These are phyloP conservation scores for Platismatia glauca DNA, from an alignment of 495 filamentous ascomycete species.

Conservation along the genomic window DNA sequence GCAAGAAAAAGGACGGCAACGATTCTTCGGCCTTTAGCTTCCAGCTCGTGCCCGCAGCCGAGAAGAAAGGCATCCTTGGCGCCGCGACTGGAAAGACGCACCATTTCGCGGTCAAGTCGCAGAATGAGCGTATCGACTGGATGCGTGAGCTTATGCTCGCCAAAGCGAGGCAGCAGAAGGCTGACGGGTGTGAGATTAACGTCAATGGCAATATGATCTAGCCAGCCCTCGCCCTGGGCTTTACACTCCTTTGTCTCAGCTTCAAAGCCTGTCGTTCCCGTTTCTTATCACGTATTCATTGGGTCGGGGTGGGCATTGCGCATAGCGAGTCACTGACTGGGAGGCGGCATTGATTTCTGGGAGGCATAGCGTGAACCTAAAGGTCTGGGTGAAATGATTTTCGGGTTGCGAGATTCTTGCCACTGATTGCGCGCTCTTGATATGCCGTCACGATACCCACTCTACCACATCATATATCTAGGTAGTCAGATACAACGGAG, in stretches of 20 bases:
- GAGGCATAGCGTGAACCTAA: constrained; percentile 26
- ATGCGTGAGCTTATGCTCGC: constrained; percentile 97
- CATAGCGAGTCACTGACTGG: constrained; percentile 12
- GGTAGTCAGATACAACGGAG: constrained; percentile 14
- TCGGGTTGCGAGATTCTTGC: background rate
- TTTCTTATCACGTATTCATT: background rate
- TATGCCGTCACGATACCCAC: constrained; percentile 19
- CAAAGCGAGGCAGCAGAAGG: constrained; percentile 75
- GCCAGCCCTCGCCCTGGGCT: background rate
- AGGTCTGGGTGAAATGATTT: constrained; percentile 15
- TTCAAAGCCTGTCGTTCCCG: constrained; percentile 1
- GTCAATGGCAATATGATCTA: constrained; percentile 77
- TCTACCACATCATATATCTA: constrained; percentile 11
- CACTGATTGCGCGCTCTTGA: background rate
- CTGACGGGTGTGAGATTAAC: constrained; percentile 68
- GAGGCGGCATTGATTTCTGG: constrained; percentile 12
- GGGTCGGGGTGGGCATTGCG: constrained; percentile 13
- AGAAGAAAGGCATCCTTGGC: constrained; percentile 39
- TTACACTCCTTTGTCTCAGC: constrained; percentile 7
- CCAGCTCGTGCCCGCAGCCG: constrained; percentile 76
- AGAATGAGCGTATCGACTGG: constrained; percentile 93
- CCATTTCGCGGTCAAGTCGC: constrained; percentile 79
- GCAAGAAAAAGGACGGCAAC: constrained; percentile 33
- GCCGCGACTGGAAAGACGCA: constrained; percentile 62
- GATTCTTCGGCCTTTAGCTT: constrained; percentile 70